Conservation (phyloP, 1,139 yeast genomes). For the Nakaseomyces nivariensis region DNA sequence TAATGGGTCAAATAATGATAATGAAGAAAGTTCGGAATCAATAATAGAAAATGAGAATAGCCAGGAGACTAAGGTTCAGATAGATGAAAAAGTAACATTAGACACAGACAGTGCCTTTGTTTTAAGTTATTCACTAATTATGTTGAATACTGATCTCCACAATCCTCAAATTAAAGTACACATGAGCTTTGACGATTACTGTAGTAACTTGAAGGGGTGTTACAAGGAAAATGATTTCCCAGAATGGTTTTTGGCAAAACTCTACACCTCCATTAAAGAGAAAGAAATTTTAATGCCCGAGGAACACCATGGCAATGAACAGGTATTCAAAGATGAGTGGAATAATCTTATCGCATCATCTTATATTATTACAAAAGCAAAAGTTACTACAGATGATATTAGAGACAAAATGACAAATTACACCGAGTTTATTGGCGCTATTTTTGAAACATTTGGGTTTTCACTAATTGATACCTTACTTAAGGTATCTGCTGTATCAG, state of each 20-base stretch:
- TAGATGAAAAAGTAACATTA: constrained; percentile 40
- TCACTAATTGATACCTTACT: constrained; percentile 59
- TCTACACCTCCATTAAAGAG: constrained; percentile 67
- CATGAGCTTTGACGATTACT: constrained; percentile 78
- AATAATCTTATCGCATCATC: constrained; percentile 57
- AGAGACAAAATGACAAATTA: not conserved
- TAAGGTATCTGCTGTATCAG: constrained; percentile 70
- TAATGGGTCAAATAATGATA: not conserved
- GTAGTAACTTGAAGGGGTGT: constrained; percentile 67
- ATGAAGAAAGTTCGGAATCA: not conserved
- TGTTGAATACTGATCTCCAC: constrained; percentile 68
- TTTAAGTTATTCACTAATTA: constrained; percentile 59
- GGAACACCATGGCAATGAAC: constrained; percentile 73
- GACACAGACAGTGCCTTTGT: constrained; percentile 63
- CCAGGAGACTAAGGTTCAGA: constrained; percentile 5
- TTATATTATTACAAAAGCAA: constrained; percentile 24
- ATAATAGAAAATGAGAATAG: not conserved
- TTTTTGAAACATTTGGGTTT: constrained; percentile 54
- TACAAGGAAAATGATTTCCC: constrained; percentile 68
- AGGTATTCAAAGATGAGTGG: constrained; percentile 91
- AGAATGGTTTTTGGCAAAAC: constrained; percentile 68
- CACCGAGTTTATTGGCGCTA: constrained; percentile 47
- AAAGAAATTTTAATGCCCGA: constrained; percentile 95
- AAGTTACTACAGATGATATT: constrained; percentile 9
- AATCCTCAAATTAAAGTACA: constrained; percentile 70